Evolutionary conservation across 192 early-diverging fungal genomes (phyloP), one percentile per base, ranked within the genome.

Genomic region (Backusella morwellensis): DNA sequence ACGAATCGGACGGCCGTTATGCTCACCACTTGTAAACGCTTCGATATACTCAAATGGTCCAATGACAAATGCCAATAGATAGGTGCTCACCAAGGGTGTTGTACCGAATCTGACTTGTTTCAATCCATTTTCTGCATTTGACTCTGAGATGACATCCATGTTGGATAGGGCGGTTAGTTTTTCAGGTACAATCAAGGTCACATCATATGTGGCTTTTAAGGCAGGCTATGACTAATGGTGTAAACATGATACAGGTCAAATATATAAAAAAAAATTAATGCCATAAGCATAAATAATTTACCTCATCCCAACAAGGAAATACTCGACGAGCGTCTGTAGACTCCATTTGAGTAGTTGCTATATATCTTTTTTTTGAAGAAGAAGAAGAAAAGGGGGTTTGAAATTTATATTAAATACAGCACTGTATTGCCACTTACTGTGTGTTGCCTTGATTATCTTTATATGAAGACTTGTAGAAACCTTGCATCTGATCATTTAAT

Each of bases 301-400:
- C 85, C 81, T 98, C 98, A 84, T 99, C 97, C 92, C 92, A 98
- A 81, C 92, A 98, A 17, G 97, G 97, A 82, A 99, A 94, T 19
- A 92, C 92, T 38, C 94, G 90, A 74, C 97, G 92, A 26, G 93
- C 93, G 77, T 96, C 92, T 38, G 95, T 95, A 14, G 96, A 88
- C 88, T 98, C 95, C 75, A 98, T 98, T 82, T 99, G 97, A 5
- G 98, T 97, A 17, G 93, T 93, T 8, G 94, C 96, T 77, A 99
- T 86, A 82, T 92, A 89, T 80, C 89, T 63, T 56, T 59, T 59
- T 52, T 52, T 59, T 54, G 23, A 56, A 87, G 89, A 50, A 7
- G 6, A n/a, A 75, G 11, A 9, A 59, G 87, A 90, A 50, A 50
- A 50, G 4, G 4, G 12, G 47, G 47, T 6, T 50, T 56, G 35